These are phyloP conservation scores for Piromyces sp. DNA, from an alignment of 192 early-diverging fungal species.

Conservation along the genomic window DNA sequence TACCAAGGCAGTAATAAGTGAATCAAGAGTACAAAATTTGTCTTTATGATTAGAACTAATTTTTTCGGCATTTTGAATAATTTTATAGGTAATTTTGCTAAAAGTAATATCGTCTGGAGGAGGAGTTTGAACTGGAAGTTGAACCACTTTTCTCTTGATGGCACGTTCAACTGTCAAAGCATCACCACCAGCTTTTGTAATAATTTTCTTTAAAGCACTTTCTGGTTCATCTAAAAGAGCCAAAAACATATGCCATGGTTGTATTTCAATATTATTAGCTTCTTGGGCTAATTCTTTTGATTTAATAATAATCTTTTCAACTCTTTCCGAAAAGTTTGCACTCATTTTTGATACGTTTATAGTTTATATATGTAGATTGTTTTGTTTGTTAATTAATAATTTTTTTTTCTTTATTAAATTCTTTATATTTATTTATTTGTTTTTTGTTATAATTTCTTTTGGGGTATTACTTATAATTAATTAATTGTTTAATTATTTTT, in stretches of 20 bases:
- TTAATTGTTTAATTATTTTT: too few relatives aligned
- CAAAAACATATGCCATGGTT: conserved; percentile 64
- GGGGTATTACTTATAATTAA: too few relatives aligned
- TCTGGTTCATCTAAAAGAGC: conserved; percentile 71
- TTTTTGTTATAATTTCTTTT: too few relatives aligned
- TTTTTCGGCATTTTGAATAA: conserved; percentile 4
- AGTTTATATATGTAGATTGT: too few relatives aligned
- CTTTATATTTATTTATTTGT: too few relatives aligned
- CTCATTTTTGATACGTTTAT: too few relatives aligned
- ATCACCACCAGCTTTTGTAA: conserved; percentile 76
- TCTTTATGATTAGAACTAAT: too few relatives aligned
- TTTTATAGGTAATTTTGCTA: conserved; percentile 31
- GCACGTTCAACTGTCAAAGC: conserved; percentile 51
- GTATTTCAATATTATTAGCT: conserved; percentile 51
- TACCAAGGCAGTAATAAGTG: conserved; percentile 29
- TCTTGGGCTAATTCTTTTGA: conserved; percentile 43
- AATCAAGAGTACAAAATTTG: conserved; percentile 24
- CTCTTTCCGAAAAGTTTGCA: too few relatives aligned
- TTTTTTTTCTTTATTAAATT: too few relatives aligned
- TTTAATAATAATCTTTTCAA: too few relatives aligned
- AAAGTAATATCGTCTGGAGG: conserved; percentile 58
- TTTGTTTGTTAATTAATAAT: too few relatives aligned
- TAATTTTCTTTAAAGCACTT: conserved; percentile 52
- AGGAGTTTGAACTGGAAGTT: conserved; percentile 68
- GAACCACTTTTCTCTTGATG: conserved; percentile 58